Evolutionary conservation across 2,329 filamentous ascomycete genomes (phyloP).

Genomic region (Alternaria brassicicola): DNA sequence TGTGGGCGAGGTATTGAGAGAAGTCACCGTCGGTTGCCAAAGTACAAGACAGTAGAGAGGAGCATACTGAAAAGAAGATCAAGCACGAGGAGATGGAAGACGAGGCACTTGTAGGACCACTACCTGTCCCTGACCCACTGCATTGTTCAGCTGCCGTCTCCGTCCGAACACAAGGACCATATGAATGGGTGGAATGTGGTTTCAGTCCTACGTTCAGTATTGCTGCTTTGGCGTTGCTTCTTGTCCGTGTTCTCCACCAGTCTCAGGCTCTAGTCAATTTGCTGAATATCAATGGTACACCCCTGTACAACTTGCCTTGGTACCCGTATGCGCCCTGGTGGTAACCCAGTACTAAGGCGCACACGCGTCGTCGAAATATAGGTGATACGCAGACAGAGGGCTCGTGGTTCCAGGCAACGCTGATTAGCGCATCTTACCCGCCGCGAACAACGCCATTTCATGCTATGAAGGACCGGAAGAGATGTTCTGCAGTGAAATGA

Average conservation of each 20-base stretch:
- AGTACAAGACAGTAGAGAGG: slow-evolving; percentile 6
- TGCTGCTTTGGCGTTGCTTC: background rate
- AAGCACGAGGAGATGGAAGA: background rate
- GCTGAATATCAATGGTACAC: background rate
- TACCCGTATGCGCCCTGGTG: background rate
- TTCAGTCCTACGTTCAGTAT: background rate
- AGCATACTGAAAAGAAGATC: background rate
- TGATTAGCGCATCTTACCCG: background rate
- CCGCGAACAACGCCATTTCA: background rate
- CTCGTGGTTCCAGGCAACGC: slow-evolving; percentile 14
- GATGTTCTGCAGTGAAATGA: background rate
- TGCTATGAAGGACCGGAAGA: background rate
- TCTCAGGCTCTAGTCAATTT: background rate
- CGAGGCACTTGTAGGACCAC: fast-evolving
- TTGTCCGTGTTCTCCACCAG: background rate
- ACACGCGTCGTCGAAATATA: slow-evolving; percentile 6
- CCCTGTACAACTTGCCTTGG: background rate
- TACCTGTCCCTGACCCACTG: background rate
- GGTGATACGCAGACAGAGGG: slow-evolving; percentile 18
- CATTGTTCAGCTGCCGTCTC: background rate
- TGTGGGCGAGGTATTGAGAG: background rate
- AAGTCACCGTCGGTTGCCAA: slow-evolving; percentile 4
- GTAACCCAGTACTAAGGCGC: background rate
- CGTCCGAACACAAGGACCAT: background rate
- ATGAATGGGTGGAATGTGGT: background rate